phyloP scores from a whole-genome alignment of 2,329 filamentous ascomycete species.

The Hyphodiscus sp. region DNA sequence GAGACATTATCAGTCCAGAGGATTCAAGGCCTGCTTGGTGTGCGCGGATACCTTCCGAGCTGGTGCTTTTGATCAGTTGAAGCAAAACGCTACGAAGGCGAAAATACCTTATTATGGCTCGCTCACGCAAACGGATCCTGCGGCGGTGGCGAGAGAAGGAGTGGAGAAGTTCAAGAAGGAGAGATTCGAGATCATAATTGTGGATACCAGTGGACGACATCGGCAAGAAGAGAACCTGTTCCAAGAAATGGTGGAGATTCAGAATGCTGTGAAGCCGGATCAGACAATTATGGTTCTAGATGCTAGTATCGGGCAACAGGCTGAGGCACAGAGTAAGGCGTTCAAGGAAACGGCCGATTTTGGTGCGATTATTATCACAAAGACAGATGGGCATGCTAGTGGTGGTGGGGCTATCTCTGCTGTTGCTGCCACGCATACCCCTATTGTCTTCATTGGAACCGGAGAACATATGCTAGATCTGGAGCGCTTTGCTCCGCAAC shows the following conservation, averaged over 20 bases:
- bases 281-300: constrained; percentile 99
- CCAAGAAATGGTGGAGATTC: constrained; percentile 96
- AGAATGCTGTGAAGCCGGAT: constrained; percentile 80
- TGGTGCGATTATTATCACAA: constrained; percentile 97
- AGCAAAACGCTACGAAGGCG: constrained; percentile 97
- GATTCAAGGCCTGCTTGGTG: constrained; percentile 88
- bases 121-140: constrained; percentile 91
- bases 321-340: constrained; percentile 87
- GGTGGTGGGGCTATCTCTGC: constrained; percentile 97
- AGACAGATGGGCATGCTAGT: constrained; percentile 92
- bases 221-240: constrained; percentile 93
- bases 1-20: constrained; percentile 86
- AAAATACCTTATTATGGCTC: constrained; percentile 99
- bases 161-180: constrained; percentile 99
- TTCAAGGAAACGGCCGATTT: constrained; percentile 98
- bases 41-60: constrained; percentile 98
- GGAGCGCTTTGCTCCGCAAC: constrained; percentile 85
- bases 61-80: constrained; percentile 95
- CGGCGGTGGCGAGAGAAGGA: constrained; percentile 87
- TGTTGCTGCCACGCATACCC: constrained; percentile 91
- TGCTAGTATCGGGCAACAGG: constrained; percentile 91
- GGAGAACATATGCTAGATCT: constrained; percentile 96
- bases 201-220: constrained; percentile 93
- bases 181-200: constrained; percentile 95
- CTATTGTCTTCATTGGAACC: constrained; percentile 96